Conservation (phyloP, 2,329 filamentous ascomycete species). For the Botryotinia narcissicola region DNA sequence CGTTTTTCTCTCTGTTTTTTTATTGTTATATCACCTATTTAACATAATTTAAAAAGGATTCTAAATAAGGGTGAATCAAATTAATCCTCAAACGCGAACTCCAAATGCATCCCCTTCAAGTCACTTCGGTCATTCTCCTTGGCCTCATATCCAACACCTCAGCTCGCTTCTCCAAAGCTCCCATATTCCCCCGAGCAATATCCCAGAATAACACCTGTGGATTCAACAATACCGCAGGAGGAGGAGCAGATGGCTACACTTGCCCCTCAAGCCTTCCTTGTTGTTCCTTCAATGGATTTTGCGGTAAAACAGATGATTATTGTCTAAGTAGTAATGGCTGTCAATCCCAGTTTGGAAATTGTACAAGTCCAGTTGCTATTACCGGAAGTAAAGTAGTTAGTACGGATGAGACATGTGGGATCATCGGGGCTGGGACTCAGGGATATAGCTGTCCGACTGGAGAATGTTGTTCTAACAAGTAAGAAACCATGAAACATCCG, state of each 20-base stretch:
- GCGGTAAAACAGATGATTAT: constrained; percentile 21
- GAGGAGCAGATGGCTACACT: constrained; percentile 26
- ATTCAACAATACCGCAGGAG: constrained; percentile 6
- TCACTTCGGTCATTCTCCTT: neutral
- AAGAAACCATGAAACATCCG: neutral
- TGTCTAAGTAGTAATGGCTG: constrained; percentile 25
- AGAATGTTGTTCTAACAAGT: constrained; percentile 31
- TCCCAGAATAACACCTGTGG: constrained; percentile 27
- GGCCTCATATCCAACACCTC: neutral
- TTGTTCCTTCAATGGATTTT: constrained; percentile 35
- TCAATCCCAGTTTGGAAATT: constrained; percentile 25
- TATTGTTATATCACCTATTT: neutral
- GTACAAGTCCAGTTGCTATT: constrained; percentile 9
- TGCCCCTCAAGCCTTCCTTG: constrained; percentile 32
- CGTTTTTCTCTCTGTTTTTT: neutral
- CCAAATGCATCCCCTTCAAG: neutral
- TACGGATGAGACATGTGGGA: constrained; percentile 27
- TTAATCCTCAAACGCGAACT: neutral
- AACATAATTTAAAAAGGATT: neutral
- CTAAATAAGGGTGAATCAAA: neutral
- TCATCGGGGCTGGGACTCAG: constrained; percentile 7
- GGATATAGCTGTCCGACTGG: constrained; percentile 28
- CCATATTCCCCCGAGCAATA: neutral
- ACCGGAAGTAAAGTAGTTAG: constrained; percentile 8
- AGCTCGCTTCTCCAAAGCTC: neutral